Conservation (phyloP, 345 rosid genomes). For the Citrus reticulata region DNA sequence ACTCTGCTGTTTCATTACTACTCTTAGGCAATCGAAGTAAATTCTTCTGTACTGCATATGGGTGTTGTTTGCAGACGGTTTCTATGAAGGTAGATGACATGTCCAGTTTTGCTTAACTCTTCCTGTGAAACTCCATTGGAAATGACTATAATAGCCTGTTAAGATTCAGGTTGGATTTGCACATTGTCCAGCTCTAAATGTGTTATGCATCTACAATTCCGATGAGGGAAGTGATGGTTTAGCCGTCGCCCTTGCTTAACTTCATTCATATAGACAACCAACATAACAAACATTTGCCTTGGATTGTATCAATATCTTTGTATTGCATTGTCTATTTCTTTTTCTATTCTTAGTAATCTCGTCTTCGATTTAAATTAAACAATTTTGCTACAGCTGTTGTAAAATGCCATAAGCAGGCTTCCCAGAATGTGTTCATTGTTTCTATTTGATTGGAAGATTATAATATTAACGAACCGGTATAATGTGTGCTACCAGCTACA, state of each 20-base stretch:
- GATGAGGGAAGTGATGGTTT: background rate
- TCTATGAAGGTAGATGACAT: constrained; percentile 21
- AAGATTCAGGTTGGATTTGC: background rate
- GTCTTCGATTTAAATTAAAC: background rate
- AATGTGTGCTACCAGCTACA: background rate
- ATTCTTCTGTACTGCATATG: background rate
- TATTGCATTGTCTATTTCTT: background rate
- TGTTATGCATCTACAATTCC: background rate
- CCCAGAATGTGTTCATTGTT: background rate
- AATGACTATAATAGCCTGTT: constrained; percentile 13
- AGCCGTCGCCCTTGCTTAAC: background rate
- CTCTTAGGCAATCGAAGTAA: background rate
- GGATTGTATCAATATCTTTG: background rate
- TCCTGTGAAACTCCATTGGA: background rate
- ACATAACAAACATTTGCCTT: background rate
- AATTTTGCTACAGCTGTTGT: background rate
- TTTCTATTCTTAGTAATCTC: background rate
- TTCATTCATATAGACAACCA: background rate
- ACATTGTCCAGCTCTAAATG: background rate
- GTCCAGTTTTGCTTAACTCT: constrained; percentile 8
- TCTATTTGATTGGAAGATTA: background rate
- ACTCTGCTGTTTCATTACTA: background rate
- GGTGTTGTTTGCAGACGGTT: constrained; percentile 20
- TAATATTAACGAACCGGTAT: background rate
- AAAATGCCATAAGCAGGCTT: background rate